Evolutionary conservation across 768 basidiomycete genomes (phyloP).

Genomic region (Boletus reticulatus): DNA sequence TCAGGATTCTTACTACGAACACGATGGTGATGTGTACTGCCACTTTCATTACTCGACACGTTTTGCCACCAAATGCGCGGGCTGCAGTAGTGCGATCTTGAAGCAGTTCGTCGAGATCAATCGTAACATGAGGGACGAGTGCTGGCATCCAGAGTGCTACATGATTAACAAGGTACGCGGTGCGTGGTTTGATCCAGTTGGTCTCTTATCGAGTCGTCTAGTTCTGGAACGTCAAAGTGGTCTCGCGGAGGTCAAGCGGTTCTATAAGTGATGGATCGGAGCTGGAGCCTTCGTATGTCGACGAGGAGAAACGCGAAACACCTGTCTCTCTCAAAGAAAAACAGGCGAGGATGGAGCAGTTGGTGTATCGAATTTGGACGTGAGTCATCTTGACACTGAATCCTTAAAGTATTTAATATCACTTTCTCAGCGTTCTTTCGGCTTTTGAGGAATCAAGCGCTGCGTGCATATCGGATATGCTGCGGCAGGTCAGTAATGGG

Average conservation of each 20-base stretch:
- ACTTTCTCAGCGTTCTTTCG: slow-evolving; percentile 70
- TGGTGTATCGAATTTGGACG: slow-evolving; percentile 99
- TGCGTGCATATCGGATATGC: slow-evolving; percentile 98
- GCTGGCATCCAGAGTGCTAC: slow-evolving; percentile 99
- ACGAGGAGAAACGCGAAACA: slow-evolving; percentile 81
- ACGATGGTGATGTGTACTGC: slow-evolving; percentile 96
- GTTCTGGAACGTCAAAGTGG: slow-evolving; percentile 99
- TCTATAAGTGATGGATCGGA: slow-evolving; percentile 52
- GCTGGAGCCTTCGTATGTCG: slow-evolving; percentile 54
- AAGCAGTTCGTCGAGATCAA: slow-evolving; percentile 99
- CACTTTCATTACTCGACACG: slow-evolving; percentile 99
- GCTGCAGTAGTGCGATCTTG: slow-evolving; percentile 94
- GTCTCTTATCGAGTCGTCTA: slow-evolving; percentile 32
- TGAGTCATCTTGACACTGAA: slow-evolving; percentile 38
- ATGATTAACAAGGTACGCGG: slow-evolving; percentile 95
- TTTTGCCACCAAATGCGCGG: slow-evolving; percentile 98
- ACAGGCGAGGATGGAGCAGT: slow-evolving; percentile 92
- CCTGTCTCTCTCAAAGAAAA: slow-evolving; percentile 80
- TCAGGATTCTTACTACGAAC: slow-evolving; percentile 99
- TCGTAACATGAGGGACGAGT: slow-evolving; percentile 96
- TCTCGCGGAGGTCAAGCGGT: slow-evolving; percentile 68
- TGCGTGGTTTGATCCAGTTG: not conserved
- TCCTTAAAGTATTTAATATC: slow-evolving; percentile 7
- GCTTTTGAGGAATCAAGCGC: slow-evolving; percentile 99
- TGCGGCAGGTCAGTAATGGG: slow-evolving; percentile 94